These are phyloP conservation scores for Blastobotrys petasosporus DNA, from an alignment of 1,139 yeast species.

Conservation along the genomic window DNA sequence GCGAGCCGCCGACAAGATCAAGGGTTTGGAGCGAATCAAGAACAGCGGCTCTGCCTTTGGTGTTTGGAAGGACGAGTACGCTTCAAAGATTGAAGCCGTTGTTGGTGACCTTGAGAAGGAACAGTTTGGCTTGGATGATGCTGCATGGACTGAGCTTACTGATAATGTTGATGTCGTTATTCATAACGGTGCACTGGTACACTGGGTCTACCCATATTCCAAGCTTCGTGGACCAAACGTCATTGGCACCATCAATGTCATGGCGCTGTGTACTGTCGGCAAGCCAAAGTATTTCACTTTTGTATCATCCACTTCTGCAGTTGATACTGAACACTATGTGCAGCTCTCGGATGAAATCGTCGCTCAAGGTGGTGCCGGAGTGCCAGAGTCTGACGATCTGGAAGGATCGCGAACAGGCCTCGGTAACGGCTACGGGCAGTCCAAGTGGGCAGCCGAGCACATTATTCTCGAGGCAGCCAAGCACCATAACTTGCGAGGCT, in stretches of 20 bases:
- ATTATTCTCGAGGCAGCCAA: constrained; percentile 79
- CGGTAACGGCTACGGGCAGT: constrained; percentile 93
- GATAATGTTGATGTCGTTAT: constrained; percentile 69
- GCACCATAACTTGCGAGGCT: constrained; percentile 70
- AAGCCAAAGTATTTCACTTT: constrained; percentile 82
- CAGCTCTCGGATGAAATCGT: constrained; percentile 66
- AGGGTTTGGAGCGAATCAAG: constrained; percentile 71
- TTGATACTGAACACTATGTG: constrained; percentile 79
- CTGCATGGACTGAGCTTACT: constrained; percentile 53
- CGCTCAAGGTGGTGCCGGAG: constrained; percentile 61
- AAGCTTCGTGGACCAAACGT: constrained; percentile 93
- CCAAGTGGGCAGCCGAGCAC: constrained; percentile 96
- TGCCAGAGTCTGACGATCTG: constrained; percentile 76
- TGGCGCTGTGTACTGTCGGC: constrained; percentile 71
- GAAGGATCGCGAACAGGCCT: constrained; percentile 75
- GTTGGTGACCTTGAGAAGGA: constrained; percentile 73
- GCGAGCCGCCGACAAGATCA: constrained; percentile 63
- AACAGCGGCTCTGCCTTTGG: constrained; percentile 82
- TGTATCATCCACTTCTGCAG: constrained; percentile 90
- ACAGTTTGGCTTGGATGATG: constrained; percentile 62
- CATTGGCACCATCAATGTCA: constrained; percentile 74
- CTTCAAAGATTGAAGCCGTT: constrained; percentile 56
- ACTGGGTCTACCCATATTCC: constrained; percentile 95
- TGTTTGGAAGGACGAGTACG: constrained; percentile 67
- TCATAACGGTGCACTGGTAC: constrained; percentile 97